Conservation (phyloP, 768 basidiomycete species). For the Leccinum barrowsii region DNA sequence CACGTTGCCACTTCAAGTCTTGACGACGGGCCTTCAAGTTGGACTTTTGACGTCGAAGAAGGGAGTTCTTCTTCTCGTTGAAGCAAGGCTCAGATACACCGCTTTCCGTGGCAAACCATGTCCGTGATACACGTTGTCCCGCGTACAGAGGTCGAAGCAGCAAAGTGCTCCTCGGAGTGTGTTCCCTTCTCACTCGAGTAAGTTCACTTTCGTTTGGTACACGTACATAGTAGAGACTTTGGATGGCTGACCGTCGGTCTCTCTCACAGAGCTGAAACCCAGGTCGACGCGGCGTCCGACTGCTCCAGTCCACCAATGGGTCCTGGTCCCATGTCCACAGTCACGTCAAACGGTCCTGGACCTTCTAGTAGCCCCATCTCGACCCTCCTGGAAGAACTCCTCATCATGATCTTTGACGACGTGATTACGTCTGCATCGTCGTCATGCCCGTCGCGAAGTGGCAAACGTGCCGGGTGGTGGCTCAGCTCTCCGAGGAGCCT, state of each 20-base stretch:
- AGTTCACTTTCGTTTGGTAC: not conserved
- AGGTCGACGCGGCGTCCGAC: not conserved
- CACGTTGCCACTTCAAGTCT: too few species aligned
- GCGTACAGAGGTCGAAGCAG: not conserved
- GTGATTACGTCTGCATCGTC: conserved; percentile 13
- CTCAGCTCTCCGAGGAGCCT: conserved; percentile 12
- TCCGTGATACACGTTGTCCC: not conserved
- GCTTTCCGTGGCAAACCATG: not conserved
- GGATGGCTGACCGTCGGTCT: not conserved
- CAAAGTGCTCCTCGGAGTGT: not conserved
- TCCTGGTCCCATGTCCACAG: too few species aligned
- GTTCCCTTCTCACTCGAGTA: not conserved
- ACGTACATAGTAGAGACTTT: not conserved
- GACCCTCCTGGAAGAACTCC: conserved; percentile 17
- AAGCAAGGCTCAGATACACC: not conserved
- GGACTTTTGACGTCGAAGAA: not conserved
- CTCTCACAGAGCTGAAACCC: not conserved
- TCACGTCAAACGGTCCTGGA: not conserved
- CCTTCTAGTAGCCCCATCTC: conserved; percentile 4
- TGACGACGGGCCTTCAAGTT: too few species aligned
- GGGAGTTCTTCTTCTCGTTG: not conserved
- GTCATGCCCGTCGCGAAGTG: not conserved
- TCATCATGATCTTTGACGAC: conserved; percentile 19
- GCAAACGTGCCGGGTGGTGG: not conserved
- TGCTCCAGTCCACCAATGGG: not conserved